Conservation (phyloP, 495 filamentous ascomycete species). For the Talaromyces thailandensis region DNA sequence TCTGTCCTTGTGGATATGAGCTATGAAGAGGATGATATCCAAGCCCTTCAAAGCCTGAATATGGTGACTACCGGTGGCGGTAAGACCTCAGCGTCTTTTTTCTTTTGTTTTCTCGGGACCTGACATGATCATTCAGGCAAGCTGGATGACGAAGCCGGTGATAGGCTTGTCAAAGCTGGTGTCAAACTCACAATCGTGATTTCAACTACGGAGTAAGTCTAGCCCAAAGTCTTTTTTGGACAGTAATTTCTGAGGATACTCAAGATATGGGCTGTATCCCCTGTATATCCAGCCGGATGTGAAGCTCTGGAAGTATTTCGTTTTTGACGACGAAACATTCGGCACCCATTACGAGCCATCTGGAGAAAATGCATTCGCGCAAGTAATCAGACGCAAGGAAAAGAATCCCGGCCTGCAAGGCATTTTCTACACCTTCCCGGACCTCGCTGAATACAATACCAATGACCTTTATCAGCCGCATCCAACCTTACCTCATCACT, state of each 20-base stretch:
- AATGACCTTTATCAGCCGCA: slow-evolving; percentile 48
- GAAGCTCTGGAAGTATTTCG: neutral
- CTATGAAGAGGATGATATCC: slow-evolving; percentile 10
- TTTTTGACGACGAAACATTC: slow-evolving; percentile 20
- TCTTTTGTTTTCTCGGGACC: neutral
- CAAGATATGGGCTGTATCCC: neutral
- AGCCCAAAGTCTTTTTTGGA: neutral
- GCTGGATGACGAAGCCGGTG: neutral
- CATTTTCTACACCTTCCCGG: slow-evolving; percentile 40
- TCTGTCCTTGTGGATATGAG: slow-evolving; percentile 21
- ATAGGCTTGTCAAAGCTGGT: neutral
- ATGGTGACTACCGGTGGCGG: neutral
- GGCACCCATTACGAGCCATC: slow-evolving; percentile 18
- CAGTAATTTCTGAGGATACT: neutral
- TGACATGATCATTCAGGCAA: neutral
- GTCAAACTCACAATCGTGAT: neutral
- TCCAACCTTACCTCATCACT: slow-evolving; percentile 33
- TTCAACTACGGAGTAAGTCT: neutral
- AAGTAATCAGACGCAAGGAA: slow-evolving; percentile 21
- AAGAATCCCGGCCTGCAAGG: slow-evolving; percentile 10
- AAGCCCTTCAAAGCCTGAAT: neutral
- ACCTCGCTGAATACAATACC: slow-evolving; percentile 39
- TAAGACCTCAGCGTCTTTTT: neutral
- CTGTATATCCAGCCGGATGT: neutral
- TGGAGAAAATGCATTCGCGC: slow-evolving; percentile 37